Conservation (phyloP, 495 filamentous ascomycete genomes). For the Penicillium mononematosum region DNA sequence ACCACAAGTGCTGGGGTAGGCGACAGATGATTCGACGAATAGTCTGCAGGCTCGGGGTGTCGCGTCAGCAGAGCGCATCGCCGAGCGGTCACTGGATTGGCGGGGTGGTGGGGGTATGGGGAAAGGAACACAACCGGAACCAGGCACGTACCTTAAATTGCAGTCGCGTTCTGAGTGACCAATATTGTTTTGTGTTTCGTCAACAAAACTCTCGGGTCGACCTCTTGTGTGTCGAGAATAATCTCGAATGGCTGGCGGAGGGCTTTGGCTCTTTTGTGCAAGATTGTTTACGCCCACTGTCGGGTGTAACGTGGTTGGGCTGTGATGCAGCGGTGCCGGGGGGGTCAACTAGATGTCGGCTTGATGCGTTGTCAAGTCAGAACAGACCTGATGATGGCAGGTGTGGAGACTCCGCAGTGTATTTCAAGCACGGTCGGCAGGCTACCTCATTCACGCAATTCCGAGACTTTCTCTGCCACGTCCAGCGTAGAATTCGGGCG, state of each 20-base stretch:
- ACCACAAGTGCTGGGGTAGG: slow-evolving; percentile 25
- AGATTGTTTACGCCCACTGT: slow-evolving; percentile 37
- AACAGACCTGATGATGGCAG: slow-evolving; percentile 29
- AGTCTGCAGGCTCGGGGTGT: slow-evolving; percentile 40
- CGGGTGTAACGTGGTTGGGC: slow-evolving; percentile 53
- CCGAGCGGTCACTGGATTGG: slow-evolving; percentile 47
- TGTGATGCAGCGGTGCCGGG: slow-evolving; percentile 48
- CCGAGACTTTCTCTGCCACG: slow-evolving; percentile 22
- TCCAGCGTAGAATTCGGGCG: slow-evolving; percentile 32
- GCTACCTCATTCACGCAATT: slow-evolving; percentile 25
- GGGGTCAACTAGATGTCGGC: slow-evolving; percentile 30
- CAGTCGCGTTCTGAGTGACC: slow-evolving; percentile 10
- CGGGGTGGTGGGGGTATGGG: slow-evolving; percentile 26
- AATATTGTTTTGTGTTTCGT: slow-evolving; percentile 14
- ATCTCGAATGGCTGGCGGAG: slow-evolving; percentile 31
- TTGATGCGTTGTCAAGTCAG: slow-evolving; percentile 50
- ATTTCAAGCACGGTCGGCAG: slow-evolving; percentile 32
- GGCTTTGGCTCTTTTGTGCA: slow-evolving; percentile 40
- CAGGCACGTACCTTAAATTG: slow-evolving; percentile 39
- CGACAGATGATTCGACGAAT: slow-evolving; percentile 46
- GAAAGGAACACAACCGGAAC: slow-evolving; percentile 28
- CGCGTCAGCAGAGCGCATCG: slow-evolving; percentile 49
- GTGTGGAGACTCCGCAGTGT: slow-evolving; percentile 33
- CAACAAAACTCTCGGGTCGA: slow-evolving; percentile 21
- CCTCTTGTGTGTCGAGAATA: slow-evolving; percentile 30